Evolutionary conservation across 2,329 filamentous ascomycete species (phyloP).

Genomic region (Delphinella strobiligena): DNA sequence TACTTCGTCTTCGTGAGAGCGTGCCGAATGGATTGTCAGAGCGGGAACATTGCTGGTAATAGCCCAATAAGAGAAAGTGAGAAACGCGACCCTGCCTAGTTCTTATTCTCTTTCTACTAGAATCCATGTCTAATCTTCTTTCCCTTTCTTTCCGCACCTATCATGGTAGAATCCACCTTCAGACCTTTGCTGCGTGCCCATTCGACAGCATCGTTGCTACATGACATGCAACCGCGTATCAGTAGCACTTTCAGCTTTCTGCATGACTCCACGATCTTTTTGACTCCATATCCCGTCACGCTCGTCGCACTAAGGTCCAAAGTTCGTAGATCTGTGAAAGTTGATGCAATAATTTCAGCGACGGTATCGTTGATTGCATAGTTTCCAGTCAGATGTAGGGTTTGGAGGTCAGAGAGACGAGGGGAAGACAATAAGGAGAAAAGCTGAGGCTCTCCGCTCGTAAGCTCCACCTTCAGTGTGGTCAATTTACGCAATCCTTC

Average conservation of each 20-base stretch:
- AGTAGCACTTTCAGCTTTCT: conserved; percentile 7
- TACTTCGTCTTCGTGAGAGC: too few relatives aligned
- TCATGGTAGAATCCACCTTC: conserved; percentile 13
- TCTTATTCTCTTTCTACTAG: too few relatives aligned
- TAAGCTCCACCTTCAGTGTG: too few relatives aligned
- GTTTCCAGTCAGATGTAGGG: conserved; percentile 4
- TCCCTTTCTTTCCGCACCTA: background rate
- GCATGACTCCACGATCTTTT: conserved; percentile 21
- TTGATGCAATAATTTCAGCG: conserved; percentile 2
- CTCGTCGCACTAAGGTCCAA: conserved; percentile 25
- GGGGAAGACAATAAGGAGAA: conserved; percentile 3
- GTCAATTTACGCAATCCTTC: too few relatives aligned
- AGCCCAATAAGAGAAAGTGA: too few relatives aligned
- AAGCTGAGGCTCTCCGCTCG: too few relatives aligned
- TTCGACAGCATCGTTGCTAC: conserved; percentile 28
- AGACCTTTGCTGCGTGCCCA: conserved; percentile 27
- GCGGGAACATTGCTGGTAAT: too few relatives aligned
- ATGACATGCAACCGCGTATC: conserved; percentile 22
- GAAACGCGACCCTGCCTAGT: too few relatives aligned
- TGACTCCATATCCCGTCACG: conserved; percentile 30
- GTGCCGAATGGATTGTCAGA: too few relatives aligned
- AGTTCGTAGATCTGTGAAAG: conserved; percentile 11
- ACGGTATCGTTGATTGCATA: conserved; percentile 4
- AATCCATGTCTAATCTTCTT: background rate
- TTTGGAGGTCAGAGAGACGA: conserved; percentile 3